Conservation (phyloP, 805 yeast genomes). For the Cyberlindnera lachancei region DNA sequence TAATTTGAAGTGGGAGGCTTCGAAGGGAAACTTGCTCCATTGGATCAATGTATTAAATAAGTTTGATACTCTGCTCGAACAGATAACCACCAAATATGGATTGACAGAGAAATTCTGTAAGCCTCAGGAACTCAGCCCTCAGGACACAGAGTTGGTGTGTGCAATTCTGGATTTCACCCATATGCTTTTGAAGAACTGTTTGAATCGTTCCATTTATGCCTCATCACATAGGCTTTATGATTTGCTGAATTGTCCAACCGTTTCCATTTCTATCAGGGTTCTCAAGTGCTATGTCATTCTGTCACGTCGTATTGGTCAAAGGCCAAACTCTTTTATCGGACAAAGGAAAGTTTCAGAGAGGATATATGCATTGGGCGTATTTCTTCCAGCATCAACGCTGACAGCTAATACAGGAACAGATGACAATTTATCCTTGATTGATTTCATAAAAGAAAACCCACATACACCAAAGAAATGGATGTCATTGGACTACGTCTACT, state of each 20-base stretch:
- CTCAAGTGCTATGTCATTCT: constrained; percentile 52
- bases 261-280: constrained; percentile 51
- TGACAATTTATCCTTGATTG: constrained; percentile 38
- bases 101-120: constrained; percentile 39
- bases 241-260: constrained; percentile 51
- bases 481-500: constrained; percentile 46
- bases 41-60: constrained; percentile 75
- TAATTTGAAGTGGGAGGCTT: constrained; percentile 48
- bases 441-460: constrained; percentile 35
- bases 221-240: constrained; percentile 53
- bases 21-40: constrained; percentile 60
- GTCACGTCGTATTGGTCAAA: constrained; percentile 49
- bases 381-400: constrained; percentile 42
- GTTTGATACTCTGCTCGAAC: constrained; percentile 61
- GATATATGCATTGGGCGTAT: constrained; percentile 39
- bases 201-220: constrained; percentile 60
- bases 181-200: constrained; percentile 58
- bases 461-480: constrained; percentile 52
- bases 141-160: constrained; percentile 41
- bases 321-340: constrained; percentile 16
- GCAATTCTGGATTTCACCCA: constrained; percentile 56
- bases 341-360: constrained; percentile 21
- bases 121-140: constrained; percentile 35
- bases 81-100: constrained; percentile 43
- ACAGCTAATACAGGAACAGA: constrained; percentile 25